phyloP scores from a whole-genome alignment of 371 early-diverging fungal genomes.

The Lichtheimia ramosa region DNA sequence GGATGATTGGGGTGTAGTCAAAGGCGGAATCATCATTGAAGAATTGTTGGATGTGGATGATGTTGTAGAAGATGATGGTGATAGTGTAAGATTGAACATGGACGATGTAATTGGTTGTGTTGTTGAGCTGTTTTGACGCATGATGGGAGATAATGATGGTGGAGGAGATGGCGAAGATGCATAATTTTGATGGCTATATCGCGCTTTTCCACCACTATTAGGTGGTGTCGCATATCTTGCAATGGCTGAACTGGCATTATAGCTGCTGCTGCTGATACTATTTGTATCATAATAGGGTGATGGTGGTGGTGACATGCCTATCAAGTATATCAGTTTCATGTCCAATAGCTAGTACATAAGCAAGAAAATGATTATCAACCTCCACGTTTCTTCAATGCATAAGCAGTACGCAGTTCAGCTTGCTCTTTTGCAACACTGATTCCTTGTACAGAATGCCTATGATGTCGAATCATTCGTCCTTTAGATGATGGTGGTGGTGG shows the following conservation, averaged over 20 bases:
- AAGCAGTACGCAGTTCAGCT: slow-evolving; percentile 25
- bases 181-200: neutral
- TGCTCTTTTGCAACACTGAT: slow-evolving; percentile 47
- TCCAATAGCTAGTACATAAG: neutral
- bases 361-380: neutral
- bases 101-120: slow-evolving; percentile 28
- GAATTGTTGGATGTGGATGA: slow-evolving; percentile 19
- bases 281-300: neutral
- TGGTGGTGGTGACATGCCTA: slow-evolving; percentile 6
- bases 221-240: slow-evolving; percentile 9
- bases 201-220: slow-evolving; percentile 3
- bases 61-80: slow-evolving; percentile 32
- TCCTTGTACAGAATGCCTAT: slow-evolving; percentile 52
- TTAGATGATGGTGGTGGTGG: neutral
- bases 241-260: neutral
- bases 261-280: neutral
- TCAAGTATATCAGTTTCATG: neutral
- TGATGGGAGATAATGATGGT: slow-evolving; percentile 14
- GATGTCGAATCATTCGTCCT: slow-evolving; percentile 22
- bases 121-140: slow-evolving; percentile 3
- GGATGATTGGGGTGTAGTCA: neutral
- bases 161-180: slow-evolving; percentile 4
- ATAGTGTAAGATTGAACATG: slow-evolving; percentile 43
- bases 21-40: slow-evolving; percentile 7
- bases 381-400: slow-evolving; percentile 4